Evolutionary conservation across 257 asterid species (phyloP), one percentile per base, ranked within the genome.

Genomic region (Nicotiana otophora): DNA sequence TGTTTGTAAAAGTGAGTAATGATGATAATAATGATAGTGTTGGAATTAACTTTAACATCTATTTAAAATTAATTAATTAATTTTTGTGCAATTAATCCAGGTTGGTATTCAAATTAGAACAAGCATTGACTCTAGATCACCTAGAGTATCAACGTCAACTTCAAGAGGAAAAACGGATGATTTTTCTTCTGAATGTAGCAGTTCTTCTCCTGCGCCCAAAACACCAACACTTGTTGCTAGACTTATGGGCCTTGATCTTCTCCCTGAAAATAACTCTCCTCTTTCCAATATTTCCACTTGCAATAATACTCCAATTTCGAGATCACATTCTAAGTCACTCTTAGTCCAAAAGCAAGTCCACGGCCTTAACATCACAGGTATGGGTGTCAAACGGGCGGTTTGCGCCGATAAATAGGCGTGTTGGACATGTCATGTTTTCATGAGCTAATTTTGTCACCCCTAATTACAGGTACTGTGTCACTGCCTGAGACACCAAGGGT

Each of bases 191-290:
- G 91, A 93, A 53, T 83, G 82, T 76, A 83, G 90, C 88, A 85
- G 78, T 55, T 78, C 64, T 57, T 88, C 97, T 31, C 92, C 90
- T 55, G 92, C 90, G 53, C 76, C 91, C 57, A 92, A 89, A 85
- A 91, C 99, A 1, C 99, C 99, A 17, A 92, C 84, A 51, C 89
- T 95, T 0, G 98, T 95, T 23, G 99, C 99, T n/a, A 92, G 98
- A 83, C 91, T 95, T 0, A 95, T 95, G 99, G 99, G 99, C 14
- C 93, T 95, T 14, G 98, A 93, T 84, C 86, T 91, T 17, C 94
- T 95, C 17, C 97, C 98, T 17, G 92, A 92, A 33, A 65, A 62
- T 66, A 83, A 12, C 80, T 88, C 93, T 7, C 92, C 97, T 10
- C 90, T 91, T 1, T 77, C 77, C 70, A 39, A 39, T 39, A 39